phyloP scores from a whole-genome alignment of 192 early-diverging fungal genomes.

The Phlyctochytrium bullatum region DNA sequence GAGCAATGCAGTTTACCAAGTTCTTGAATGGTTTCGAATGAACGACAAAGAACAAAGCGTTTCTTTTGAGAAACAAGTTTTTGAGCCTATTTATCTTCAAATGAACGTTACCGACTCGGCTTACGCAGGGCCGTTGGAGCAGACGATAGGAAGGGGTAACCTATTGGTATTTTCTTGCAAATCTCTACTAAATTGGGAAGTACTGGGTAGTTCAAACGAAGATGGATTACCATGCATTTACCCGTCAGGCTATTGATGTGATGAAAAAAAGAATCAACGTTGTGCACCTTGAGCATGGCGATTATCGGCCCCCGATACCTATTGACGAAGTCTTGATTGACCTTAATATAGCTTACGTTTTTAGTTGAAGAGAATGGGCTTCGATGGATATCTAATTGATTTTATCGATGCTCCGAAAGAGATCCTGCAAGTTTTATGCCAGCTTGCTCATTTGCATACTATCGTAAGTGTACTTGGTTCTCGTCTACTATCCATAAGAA shows the following conservation, averaged over 20 bases:
- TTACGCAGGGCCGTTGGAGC: slow-evolving; percentile 70
- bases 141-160: slow-evolving; percentile 31
- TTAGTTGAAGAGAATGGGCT: slow-evolving; percentile 54
- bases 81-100: slow-evolving; percentile 69
- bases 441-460: not conserved
- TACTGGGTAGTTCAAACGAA: slow-evolving; percentile 76
- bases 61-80: slow-evolving; percentile 66
- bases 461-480: not conserved
- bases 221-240: slow-evolving; percentile 74
- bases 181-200: slow-evolving; percentile 7
- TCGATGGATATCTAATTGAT: slow-evolving; percentile 75
- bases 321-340: too few species aligned
- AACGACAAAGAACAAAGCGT: slow-evolving; percentile 44
- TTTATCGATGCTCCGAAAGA: slow-evolving; percentile 68
- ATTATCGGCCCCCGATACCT: too few species aligned
- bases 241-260: slow-evolving; percentile 61
- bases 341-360: too few species aligned
- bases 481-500: too few species aligned
- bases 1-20: slow-evolving; percentile 57
- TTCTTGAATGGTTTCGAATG: slow-evolving; percentile 65
- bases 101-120: slow-evolving; percentile 64
- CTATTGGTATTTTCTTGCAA: slow-evolving; percentile 43
- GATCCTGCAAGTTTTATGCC: slow-evolving; percentile 47
- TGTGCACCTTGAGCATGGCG: slow-evolving; percentile 11
- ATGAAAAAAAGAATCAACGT: slow-evolving; percentile 48